Base-by-base conservation (phyloP, 345 rosid genomes). In the Sonneratia caseolaris region DNA sequence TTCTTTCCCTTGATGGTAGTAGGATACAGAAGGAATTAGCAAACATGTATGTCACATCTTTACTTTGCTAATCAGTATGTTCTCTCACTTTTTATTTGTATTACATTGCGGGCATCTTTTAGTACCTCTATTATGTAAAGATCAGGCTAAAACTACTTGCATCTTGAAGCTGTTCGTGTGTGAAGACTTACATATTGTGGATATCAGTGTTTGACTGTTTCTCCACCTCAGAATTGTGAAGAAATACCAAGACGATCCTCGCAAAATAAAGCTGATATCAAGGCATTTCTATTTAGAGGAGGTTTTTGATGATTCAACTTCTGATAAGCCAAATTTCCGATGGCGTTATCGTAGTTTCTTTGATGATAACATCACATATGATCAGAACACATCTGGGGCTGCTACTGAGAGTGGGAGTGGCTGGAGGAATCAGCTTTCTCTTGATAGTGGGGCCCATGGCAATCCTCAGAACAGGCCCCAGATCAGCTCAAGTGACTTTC, bases 211-310 rank as follows among this genome's bases (percentile, higher is more conserved):
- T 61, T 40, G 66, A 71, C 67, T 21, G n/a, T 53, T 66, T 71
- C 61, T 71, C 66, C 43, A 74, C 72, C 73, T 56, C 88, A 95
- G 97, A 51, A 79, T 90, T 37, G 81, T 82, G 69, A 85, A 67
- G 74, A 84, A 81, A 37, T 80, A 88, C 74, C 77, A n/a, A 57
- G 75, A 89, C 61, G 84, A 88, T 78, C 80, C 85, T 72, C 75
- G 80, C 82, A 79, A 72, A 70, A 86, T 85, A 88, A 75, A 73
- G 65, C 84, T 74, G 70, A 69, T 91, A 76, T 73, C 84, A 7
- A 90, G 82, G 77, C 84, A 84, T 80, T 90, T 95, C 86, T 91
- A 87, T 73, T 76, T 85, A 1, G 96, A 95, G 89, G 78, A 81
- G 72, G 89, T 95, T 76, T 91, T 82, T 79, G 83, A 82, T 68